A percentile compares a stretch with the other conserved stretches of the same genome.
Evolutionary conservation across 805 yeast species (phyloP).

Genomic region (Yamadazyma takamatsuzukensis): DNA sequence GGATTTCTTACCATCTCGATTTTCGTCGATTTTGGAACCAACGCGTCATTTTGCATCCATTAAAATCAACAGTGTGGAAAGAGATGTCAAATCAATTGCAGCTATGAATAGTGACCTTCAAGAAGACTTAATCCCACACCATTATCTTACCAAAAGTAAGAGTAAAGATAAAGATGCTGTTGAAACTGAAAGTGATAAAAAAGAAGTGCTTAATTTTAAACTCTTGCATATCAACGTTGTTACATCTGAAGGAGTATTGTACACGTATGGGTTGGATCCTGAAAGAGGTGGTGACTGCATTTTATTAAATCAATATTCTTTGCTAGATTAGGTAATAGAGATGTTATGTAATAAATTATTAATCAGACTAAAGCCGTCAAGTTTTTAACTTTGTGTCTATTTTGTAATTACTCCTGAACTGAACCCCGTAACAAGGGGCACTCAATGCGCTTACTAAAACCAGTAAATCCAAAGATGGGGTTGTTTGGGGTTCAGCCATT

Average conservation of each 20-base stretch:
- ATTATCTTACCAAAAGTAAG: conserved; percentile 17
- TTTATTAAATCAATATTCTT: conserved; percentile 65
- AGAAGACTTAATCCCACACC: conserved; percentile 29
- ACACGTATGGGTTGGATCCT: conserved; percentile 77
- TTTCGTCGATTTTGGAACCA: conserved; percentile 83
- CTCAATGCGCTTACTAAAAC: too few relatives aligned
- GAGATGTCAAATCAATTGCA: conserved; percentile 41
- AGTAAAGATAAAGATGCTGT: conserved; percentile 6
- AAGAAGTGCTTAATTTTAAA: conserved; percentile 24
- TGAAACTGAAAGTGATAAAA: conserved; percentile 10
- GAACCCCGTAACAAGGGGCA: too few relatives aligned
- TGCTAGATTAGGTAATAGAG: conserved; percentile 25
- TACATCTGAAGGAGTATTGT: conserved; percentile 76
- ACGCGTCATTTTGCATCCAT: conserved; percentile 88
- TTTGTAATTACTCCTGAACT: too few relatives aligned
- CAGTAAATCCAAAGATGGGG: too few relatives aligned
- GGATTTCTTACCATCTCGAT: conserved; percentile 75
- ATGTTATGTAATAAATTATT: too few relatives aligned
- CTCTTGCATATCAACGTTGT: conserved; percentile 60
- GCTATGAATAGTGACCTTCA: conserved; percentile 39
- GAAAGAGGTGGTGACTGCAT: conserved; percentile 93
- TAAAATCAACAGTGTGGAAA: conserved; percentile 49
- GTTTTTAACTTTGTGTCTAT: too few relatives aligned
- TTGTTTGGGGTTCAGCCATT: too few relatives aligned
- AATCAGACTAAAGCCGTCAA: too few relatives aligned